A percentile compares a stretch with the other conserved stretches of the same genome.
phyloP scores from a whole-genome alignment of 2,329 filamentous ascomycete species.

The Botrytis squamosa region DNA sequence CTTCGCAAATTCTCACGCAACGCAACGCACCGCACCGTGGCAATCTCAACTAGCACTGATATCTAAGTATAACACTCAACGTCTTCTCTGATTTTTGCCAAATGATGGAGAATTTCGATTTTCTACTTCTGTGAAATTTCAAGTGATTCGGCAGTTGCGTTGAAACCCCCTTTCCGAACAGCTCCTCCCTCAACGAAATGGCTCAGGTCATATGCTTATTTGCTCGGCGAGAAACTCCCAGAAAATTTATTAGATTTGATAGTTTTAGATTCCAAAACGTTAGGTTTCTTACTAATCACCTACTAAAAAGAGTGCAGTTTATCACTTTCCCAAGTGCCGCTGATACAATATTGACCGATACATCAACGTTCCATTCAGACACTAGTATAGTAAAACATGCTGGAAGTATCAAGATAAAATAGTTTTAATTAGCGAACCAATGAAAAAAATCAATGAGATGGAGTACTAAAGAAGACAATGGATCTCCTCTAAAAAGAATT shows the following conservation, averaged over 20 bases:
- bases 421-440: not conserved
- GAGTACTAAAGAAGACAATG: not conserved
- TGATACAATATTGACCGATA: not conserved
- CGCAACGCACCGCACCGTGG: not conserved
- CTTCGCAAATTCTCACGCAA: not conserved
- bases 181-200: not conserved
- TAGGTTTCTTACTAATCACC: fast-evolving
- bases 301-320: not conserved
- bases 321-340: not conserved
- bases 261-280: not conserved
- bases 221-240: not conserved
- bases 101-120: not conserved
- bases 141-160: not conserved
- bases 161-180: not conserved
- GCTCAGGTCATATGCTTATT: not conserved
- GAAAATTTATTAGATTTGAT: not conserved
- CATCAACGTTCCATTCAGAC: not conserved
- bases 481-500: not conserved
- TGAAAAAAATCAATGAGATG: not conserved
- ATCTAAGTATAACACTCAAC: not conserved
- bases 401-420: too few species aligned
- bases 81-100: not conserved
- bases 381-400: not conserved
- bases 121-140: not conserved
- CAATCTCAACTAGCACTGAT: not conserved